These are phyloP conservation scores for Coemansia furcata DNA, from an alignment of 192 early-diverging fungal genomes.

Conservation along the genomic window DNA sequence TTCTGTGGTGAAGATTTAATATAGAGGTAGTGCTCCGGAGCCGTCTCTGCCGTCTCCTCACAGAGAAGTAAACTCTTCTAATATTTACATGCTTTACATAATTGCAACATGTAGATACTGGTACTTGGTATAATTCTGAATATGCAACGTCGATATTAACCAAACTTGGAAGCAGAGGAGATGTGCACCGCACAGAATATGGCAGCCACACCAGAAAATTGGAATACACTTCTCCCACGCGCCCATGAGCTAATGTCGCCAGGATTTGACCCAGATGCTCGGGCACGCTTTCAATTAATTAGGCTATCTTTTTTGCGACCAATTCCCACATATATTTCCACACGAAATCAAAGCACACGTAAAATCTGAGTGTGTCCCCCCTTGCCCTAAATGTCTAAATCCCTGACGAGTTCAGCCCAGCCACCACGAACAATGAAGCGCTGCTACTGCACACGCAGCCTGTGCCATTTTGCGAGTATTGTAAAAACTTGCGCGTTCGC, in stretches of 20 bases:
- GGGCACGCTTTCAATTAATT: background rate
- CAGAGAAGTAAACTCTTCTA: no score
- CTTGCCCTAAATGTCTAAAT: slow-evolving; percentile 2
- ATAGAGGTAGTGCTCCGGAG: no score
- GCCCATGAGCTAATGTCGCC: background rate
- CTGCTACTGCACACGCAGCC: slow-evolving; percentile 1
- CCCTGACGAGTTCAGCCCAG: background rate
- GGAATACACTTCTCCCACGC: background rate
- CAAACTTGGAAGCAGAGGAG: background rate
- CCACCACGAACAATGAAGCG: background rate
- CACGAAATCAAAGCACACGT: background rate
- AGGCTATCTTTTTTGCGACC: background rate
- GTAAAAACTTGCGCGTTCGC: background rate
- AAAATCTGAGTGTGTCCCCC: background rate
- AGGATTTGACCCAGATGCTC: background rate
- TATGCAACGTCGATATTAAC: background rate
- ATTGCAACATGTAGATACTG: background rate
- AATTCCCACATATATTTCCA: background rate
- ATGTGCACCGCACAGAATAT: background rate
- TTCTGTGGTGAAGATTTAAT: no score
- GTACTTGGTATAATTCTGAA: background rate
- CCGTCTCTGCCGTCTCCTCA: no score
- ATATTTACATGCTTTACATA: no score
- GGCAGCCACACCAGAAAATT: background rate
- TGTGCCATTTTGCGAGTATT: background rate